phyloP scores from a whole-genome alignment of 2,329 filamentous ascomycete species.

The Chaetomium strumarium region DNA sequence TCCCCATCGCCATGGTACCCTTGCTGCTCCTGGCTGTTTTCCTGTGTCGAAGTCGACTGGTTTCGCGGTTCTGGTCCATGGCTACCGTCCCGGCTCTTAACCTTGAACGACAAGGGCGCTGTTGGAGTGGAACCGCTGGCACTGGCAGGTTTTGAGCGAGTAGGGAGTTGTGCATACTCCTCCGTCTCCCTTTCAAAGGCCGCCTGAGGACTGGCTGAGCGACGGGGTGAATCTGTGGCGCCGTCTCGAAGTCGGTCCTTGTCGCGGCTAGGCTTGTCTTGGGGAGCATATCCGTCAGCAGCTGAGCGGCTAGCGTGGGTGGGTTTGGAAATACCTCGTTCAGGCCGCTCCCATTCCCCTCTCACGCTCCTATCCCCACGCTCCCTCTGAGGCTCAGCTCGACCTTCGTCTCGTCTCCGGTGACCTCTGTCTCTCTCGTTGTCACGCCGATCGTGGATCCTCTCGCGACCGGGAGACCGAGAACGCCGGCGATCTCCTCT shows the following conservation, averaged over 20 bases:
- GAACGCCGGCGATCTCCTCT: conserved; percentile 15
- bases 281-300: not conserved
- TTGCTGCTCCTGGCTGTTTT: conserved; percentile 2
- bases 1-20: conserved; percentile 13
- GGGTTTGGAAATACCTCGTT: not conserved
- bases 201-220: conserved; percentile 18
- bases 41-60: not conserved
- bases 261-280: conserved; percentile 8
- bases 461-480: conserved; percentile 19
- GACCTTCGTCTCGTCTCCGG: conserved; percentile 6
- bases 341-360: conserved; percentile 4
- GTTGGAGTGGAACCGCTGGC: conserved; percentile 4
- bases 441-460: conserved; percentile 21
- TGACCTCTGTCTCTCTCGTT: not conserved
- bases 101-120: conserved; percentile 25
- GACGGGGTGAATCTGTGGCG: conserved; percentile 13
- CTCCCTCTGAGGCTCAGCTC: conserved; percentile 1
- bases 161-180: conserved; percentile 18
- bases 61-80: conserved; percentile 17
- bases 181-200: conserved; percentile 9
- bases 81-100: conserved; percentile 20
- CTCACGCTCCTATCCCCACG: conserved; percentile 13
- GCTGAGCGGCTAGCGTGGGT: not conserved
- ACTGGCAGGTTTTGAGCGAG: conserved; percentile 18
- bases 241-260: not conserved